Percentiles rank a stretch among this genome's conserved stretches.
phyloP scores from a whole-genome alignment of 1,284 basidiomycete genomes.

The Cutaneotrichosporon spelunceum region DNA sequence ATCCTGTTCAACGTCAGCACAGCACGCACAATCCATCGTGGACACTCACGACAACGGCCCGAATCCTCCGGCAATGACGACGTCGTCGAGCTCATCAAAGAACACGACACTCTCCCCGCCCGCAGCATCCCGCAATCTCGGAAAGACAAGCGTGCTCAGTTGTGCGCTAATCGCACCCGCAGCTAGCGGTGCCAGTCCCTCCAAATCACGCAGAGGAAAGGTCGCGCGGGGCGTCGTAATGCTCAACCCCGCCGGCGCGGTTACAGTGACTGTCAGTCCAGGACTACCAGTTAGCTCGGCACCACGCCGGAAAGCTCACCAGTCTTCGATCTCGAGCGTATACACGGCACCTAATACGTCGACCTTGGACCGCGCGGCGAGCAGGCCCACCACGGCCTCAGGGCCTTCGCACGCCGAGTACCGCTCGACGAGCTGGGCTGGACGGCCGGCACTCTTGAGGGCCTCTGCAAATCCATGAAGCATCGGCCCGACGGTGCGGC shows the following conservation, averaged over 20 bases:
- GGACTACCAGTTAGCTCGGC: conserved; percentile 21
- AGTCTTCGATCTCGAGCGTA: conserved; percentile 27
- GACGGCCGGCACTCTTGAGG: conserved; percentile 25
- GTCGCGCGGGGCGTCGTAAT: conserved; percentile 27
- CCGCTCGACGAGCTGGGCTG: conserved; percentile 15
- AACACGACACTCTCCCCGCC: conserved; percentile 19
- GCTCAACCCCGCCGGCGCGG: conserved; percentile 19
- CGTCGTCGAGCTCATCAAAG: conserved; percentile 36
- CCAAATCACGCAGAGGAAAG: conserved; percentile 34
- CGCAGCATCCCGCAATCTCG: conserved; percentile 8
- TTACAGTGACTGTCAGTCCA: conserved; percentile 26
- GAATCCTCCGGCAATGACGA: conserved; percentile 20
- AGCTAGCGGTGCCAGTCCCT: conserved; percentile 28
- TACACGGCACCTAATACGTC: conserved; percentile 27
- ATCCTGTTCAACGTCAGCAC: conserved; percentile 8
- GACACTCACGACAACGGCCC: conserved; percentile 19
- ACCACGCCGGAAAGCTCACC: conserved; percentile 18
- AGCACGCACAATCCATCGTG: conserved; percentile 15
- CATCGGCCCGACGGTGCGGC: conserved; percentile 15
- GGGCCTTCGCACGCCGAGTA: conserved; percentile 12
- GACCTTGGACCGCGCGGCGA: conserved; percentile 20
- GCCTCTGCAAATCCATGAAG: conserved; percentile 25
- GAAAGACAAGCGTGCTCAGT: conserved; percentile 16
- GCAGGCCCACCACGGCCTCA: conserved; percentile 11
- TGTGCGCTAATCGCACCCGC: conserved; percentile 31